Conservation (phyloP, 2,329 filamentous ascomycete genomes). For the Aureobasidium sp. region DNA sequence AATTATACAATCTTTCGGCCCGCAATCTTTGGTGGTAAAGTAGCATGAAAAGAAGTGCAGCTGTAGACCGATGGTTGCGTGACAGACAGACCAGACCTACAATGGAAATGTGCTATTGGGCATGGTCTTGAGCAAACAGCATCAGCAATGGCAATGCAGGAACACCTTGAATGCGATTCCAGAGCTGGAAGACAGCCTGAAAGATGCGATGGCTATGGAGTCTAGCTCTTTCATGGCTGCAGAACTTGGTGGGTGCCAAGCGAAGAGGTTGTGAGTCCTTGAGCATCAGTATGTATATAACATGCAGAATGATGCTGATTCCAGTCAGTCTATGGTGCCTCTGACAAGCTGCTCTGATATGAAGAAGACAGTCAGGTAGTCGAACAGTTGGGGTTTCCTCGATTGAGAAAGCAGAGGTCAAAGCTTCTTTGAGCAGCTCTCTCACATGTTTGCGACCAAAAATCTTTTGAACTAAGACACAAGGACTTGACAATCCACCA, state of each 20-base stretch:
- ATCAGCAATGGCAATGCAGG: not conserved
- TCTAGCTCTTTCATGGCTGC: too few species aligned
- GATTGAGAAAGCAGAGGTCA: not conserved
- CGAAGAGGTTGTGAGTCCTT: too few species aligned
- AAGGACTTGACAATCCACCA: not conserved
- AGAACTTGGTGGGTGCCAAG: too few species aligned
- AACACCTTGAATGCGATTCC: not conserved
- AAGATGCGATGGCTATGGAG: not conserved
- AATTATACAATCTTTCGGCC: too few species aligned
- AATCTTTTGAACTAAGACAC: not conserved
- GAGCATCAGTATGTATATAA: too few species aligned
- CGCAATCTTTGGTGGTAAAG: too few species aligned
- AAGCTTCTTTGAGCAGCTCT: not conserved
- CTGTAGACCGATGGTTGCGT: too few species aligned
- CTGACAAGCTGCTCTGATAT: not conserved
- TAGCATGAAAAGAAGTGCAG: too few species aligned
- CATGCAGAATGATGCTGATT: not conserved
- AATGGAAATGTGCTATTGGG: not conserved
- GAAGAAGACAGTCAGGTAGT: not conserved
- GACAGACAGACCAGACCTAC: too few species aligned
- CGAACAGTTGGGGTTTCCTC: not conserved
- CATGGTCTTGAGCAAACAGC: not conserved
- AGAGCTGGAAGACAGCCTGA: not conserved
- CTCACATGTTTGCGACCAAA: conserved; percentile 3
- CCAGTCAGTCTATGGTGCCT: not conserved